A percentile compares a stretch with the other conserved stretches of the same genome.
phyloP scores from a whole-genome alignment of 1,139 yeast species.

The Sugiyamaella sp. region DNA sequence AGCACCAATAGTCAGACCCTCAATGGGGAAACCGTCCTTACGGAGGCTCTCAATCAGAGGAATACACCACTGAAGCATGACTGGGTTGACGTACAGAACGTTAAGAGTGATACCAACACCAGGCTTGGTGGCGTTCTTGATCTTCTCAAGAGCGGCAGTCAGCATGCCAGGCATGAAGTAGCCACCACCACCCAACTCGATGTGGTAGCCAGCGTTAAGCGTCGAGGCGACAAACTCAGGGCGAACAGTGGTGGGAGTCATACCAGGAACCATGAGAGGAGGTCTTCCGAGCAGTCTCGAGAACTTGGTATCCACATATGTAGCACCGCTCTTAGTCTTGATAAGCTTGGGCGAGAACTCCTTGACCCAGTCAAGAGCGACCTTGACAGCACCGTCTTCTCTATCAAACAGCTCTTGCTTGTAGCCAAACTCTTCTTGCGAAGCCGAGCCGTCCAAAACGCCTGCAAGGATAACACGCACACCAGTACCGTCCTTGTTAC shows the following conservation, averaged over 20 bases:
- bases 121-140: slow-evolving; percentile 59
- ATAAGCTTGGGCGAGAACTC: slow-evolving; percentile 86
- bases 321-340: slow-evolving; percentile 63
- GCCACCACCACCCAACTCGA: slow-evolving; percentile 99
- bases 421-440: slow-evolving; percentile 86
- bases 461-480: slow-evolving; percentile 93
- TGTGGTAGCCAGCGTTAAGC: slow-evolving; percentile 93
- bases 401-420: slow-evolving; percentile 91
- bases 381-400: slow-evolving; percentile 64
- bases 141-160: slow-evolving; percentile 74
- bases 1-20: slow-evolving; percentile 96
- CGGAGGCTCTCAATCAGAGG: slow-evolving; percentile 90
- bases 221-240: slow-evolving; percentile 94
- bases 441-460: slow-evolving; percentile 67
- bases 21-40: slow-evolving; percentile 91
- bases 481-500: slow-evolving; percentile 99
- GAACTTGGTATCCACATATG: slow-evolving; percentile 88
- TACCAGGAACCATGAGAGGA: slow-evolving; percentile 97
- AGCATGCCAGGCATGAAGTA: slow-evolving; percentile 74
- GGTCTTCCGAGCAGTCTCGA: slow-evolving; percentile 92
- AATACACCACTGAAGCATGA: slow-evolving; percentile 98
- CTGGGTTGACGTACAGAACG: slow-evolving; percentile 93
- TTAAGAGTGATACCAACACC: slow-evolving; percentile 92
- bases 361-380: slow-evolving; percentile 88
- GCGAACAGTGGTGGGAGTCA: slow-evolving; percentile 97